Percentiles rank a stretch among this genome's conserved stretches.
Evolutionary conservation across 2,329 filamentous ascomycete species (phyloP).

Genomic region (Aspergillus luchuensis): DNA sequence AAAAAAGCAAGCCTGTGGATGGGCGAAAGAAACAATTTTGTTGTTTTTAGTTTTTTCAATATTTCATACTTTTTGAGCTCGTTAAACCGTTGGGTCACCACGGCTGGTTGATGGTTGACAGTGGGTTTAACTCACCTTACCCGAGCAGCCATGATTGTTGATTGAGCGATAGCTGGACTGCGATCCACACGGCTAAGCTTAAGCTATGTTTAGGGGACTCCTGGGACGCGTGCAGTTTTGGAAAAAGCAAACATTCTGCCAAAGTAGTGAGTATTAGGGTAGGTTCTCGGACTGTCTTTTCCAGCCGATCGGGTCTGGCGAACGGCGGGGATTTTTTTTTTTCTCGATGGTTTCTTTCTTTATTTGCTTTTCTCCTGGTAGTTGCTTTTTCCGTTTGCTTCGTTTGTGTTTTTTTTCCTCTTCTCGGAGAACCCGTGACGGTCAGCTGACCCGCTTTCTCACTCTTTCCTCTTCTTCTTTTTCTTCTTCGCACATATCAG

Average conservation of each 20-base stretch:
- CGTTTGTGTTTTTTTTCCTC: background rate
- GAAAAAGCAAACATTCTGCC: conserved; percentile 27
- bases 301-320: conserved; percentile 19
- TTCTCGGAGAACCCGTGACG: background rate
- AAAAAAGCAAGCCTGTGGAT: conserved; percentile 21
- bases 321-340: conserved; percentile 13
- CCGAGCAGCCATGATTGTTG: conserved; percentile 7
- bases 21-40: background rate
- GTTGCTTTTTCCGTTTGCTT: background rate
- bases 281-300: conserved; percentile 3
- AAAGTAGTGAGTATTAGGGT: conserved; percentile 4
- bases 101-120: conserved; percentile 5
- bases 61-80: background rate
- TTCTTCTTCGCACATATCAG: background rate
- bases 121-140: conserved; percentile 19
- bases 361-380: background rate
- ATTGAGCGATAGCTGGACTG: background rate
- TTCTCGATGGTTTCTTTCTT: background rate
- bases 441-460: background rate
- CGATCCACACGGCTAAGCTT: conserved; percentile 30
- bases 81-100: conserved; percentile 6
- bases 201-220: conserved; percentile 30
- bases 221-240: conserved; percentile 15
- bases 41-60: too few relatives aligned
- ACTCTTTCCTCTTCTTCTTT: too few relatives aligned